Base-by-base conservation (phyloP, 2,329 filamentous ascomycete genomes). In the Aspergillus aculeatinus region DNA sequence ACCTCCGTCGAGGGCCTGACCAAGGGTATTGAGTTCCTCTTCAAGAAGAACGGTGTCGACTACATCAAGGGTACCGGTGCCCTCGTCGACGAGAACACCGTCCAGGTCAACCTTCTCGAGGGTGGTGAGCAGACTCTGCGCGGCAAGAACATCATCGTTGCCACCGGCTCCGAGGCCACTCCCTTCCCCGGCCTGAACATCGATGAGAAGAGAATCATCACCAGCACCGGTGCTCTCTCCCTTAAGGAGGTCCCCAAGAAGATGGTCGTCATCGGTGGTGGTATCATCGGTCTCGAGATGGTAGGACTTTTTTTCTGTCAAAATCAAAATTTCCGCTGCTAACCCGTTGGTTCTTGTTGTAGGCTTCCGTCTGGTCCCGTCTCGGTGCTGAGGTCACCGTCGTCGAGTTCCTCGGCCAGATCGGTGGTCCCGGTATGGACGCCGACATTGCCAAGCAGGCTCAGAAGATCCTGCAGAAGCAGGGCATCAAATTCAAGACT, bases 31-130 rank as follows among this genome's bases (percentile, higher is more conserved):
- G 95, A 99, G 80, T 99, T 94, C 77, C 84, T 99, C 65, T 89
- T 99, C 81, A 98, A 98, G 88, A 98, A 99, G 86, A 99, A 99
- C 82, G 91, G 92, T 65, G 95, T 97, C 68, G 92, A 98, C 77
- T 99, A 98, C 80, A 85, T 98, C 82, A 97, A 97, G 84, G 95
- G 95, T 69, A 87, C 91, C 55, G 94, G 89, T 68, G 85, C 91
- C 51, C 96, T 98, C 76, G 85, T 89, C 71, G 91, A 91, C 77
- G 91, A 96, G 80, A 87, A 97, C 81, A 94, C 95, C 71, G 81
- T 99, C 79, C 93, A 92, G 80, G 91, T 99, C 70, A 89, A 90
- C 73, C 87, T 97, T 63, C 86, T 89, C 70, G 94, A 98, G 21
- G 95, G 95, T 71, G 93, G 94, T 74, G 93, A 98, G 85, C 89